Conservation (phyloP, 129 eudicot genomes). For the Tagetes erecta region DNA sequence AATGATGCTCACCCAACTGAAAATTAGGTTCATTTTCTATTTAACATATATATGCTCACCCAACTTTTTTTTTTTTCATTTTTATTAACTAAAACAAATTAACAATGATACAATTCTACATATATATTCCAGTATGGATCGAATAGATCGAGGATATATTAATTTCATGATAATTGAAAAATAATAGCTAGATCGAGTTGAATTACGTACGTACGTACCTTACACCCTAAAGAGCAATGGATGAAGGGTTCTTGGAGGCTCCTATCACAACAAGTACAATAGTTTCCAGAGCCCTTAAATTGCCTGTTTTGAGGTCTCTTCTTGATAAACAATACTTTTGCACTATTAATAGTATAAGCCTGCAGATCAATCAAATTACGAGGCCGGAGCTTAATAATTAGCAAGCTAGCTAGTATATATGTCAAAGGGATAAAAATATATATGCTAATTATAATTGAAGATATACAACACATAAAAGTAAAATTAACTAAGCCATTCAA, state of each 20-base stretch:
- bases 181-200: slow-evolving; percentile 2
- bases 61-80: neutral
- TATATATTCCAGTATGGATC: neutral
- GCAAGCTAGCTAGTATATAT: slow-evolving; percentile 22
- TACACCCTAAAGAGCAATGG: slow-evolving; percentile 98
- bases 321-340: slow-evolving; percentile 91
- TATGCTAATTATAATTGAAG: slow-evolving; percentile 4
- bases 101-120: neutral
- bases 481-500: neutral
- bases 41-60: neutral
- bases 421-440: neutral
- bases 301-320: slow-evolving; percentile 98
- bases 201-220: slow-evolving; percentile 46
- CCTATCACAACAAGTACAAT: slow-evolving; percentile 96
- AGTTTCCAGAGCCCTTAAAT: slow-evolving; percentile 85
- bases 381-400: neutral
- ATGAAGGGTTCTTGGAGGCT: slow-evolving; percentile 92
- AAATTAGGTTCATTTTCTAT: neutral
- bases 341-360: slow-evolving; percentile 97
- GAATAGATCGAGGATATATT: slow-evolving; percentile 5
- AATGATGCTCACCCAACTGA: slow-evolving; percentile 1
- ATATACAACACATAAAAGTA: neutral
- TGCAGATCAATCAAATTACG: slow-evolving; percentile 10
- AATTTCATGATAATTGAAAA: neutral
- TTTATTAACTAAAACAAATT: neutral